Evolutionary conservation across 2,329 filamentous ascomycete genomes (phyloP).

Genomic region (Trichoderma simmonsii): DNA sequence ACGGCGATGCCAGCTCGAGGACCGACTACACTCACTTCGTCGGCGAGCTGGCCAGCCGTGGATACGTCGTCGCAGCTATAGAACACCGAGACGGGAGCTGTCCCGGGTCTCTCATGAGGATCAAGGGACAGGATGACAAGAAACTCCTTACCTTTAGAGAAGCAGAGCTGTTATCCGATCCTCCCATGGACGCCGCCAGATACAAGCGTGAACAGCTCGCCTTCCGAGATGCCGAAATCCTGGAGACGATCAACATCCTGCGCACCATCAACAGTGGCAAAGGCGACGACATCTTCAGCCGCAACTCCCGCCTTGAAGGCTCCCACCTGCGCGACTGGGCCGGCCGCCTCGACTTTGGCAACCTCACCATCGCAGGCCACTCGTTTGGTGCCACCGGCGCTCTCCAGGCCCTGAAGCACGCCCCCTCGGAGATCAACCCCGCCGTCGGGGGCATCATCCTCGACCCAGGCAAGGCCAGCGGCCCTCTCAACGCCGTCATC

Average conservation of each 20-base stretch:
- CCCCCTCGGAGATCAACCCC: slow-evolving; percentile 30
- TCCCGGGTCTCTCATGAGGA: slow-evolving; percentile 42
- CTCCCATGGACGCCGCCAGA: slow-evolving; percentile 34
- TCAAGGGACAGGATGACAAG: slow-evolving; percentile 29
- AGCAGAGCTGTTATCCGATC: slow-evolving; percentile 32
- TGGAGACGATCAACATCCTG: slow-evolving; percentile 42
- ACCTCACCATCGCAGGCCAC: slow-evolving; percentile 59
- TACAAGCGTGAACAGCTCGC: slow-evolving; percentile 47
- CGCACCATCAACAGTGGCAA: slow-evolving; percentile 39
- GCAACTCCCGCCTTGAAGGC: slow-evolving; percentile 49
- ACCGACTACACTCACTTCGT: slow-evolving; percentile 53
- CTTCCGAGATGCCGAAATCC: slow-evolving; percentile 50
- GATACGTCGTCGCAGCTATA: slow-evolving; percentile 47
- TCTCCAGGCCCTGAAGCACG: slow-evolving; percentile 55
- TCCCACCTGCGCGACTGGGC: slow-evolving; percentile 47
- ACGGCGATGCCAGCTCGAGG: slow-evolving; percentile 49
- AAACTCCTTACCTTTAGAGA: slow-evolving; percentile 36
- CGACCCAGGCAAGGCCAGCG: slow-evolving; percentile 64
- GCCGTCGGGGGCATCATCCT: slow-evolving; percentile 59
- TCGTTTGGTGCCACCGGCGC: slow-evolving; percentile 65
- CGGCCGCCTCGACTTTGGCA: slow-evolving; percentile 50
- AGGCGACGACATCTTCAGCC: slow-evolving; percentile 33
- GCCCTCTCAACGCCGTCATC: slow-evolving; percentile 58
- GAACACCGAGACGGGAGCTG: slow-evolving; percentile 53
- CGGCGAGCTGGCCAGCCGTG: slow-evolving; percentile 48